phyloP scores from a whole-genome alignment of 2,329 filamentous ascomycete genomes.

The Botrytis cinerea region DNA sequence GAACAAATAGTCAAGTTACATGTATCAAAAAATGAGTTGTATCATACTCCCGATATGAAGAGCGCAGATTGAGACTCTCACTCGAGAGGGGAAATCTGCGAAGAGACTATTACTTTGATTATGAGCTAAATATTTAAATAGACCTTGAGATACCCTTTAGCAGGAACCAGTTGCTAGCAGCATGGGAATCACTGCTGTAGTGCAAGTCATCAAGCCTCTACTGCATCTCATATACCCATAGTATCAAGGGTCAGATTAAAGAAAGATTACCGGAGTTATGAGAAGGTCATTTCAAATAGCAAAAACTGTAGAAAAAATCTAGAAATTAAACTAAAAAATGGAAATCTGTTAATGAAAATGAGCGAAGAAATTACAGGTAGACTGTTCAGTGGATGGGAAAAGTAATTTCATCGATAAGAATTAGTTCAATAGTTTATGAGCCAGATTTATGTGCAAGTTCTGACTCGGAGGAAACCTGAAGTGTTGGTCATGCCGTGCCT shows the following conservation, averaged over 20 bases:
- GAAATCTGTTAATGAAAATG: background rate
- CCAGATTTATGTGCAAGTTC: background rate
- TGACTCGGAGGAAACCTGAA: background rate
- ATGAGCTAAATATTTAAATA: background rate
- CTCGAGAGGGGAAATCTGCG: background rate
- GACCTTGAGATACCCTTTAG: background rate
- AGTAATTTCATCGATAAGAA: too few species aligned
- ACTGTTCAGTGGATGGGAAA: background rate
- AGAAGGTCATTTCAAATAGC: background rate
- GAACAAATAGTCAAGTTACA: background rate
- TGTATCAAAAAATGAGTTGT: background rate
- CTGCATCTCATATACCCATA: too few species aligned
- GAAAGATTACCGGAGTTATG: background rate
- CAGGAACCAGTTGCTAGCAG: background rate
- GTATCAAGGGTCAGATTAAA: background rate
- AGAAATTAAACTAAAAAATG: background rate
- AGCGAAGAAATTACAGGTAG: background rate
- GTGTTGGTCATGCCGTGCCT: background rate
- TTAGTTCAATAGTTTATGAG: background rate
- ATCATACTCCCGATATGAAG: background rate
- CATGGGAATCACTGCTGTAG: too few species aligned
- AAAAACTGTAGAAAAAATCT: background rate
- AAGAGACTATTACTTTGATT: background rate
- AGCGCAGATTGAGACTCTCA: background rate
- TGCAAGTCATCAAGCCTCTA: too few species aligned